These are phyloP conservation scores for Mycena latifolia DNA, from an alignment of 768 basidiomycete genomes.

Conservation along the genomic window DNA sequence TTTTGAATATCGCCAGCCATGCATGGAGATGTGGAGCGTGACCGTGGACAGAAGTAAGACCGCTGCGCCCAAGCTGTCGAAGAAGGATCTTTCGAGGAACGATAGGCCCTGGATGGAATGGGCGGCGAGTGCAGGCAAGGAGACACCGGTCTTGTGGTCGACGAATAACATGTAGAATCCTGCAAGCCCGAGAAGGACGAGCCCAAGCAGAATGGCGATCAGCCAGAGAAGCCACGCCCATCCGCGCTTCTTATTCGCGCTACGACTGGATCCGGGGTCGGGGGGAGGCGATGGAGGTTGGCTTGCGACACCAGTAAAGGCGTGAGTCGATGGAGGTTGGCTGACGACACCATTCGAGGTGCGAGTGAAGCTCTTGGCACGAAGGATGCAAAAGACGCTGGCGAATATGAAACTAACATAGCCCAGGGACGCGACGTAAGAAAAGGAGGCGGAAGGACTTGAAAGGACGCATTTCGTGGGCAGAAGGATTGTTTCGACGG, in stretches of 20 bases:
- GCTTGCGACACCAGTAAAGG: too few relatives aligned
- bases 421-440: constrained; percentile 6
- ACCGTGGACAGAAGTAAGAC: too few relatives aligned
- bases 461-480: constrained; percentile 17
- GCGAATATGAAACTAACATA: neutral
- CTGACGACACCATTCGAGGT: too few relatives aligned
- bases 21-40: neutral
- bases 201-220: too few relatives aligned
- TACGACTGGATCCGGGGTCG: neutral
- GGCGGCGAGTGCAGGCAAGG: too few relatives aligned
- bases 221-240: neutral
- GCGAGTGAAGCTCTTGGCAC: constrained; percentile 7
- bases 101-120: too few relatives aligned
- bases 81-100: too few relatives aligned
- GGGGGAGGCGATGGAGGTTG: neutral
- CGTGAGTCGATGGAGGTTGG: neutral
- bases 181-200: too few relatives aligned
- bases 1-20: neutral
- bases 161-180: too few relatives aligned
- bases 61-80: too few relatives aligned
- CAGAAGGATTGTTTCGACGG: neutral
- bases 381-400: constrained; percentile 9
- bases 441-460: neutral
- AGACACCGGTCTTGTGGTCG: too few relatives aligned
- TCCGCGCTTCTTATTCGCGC: neutral